These are phyloP conservation scores for Zopfia rhizophila DNA, from an alignment of 2,329 filamentous ascomycete species.

Conservation along the genomic window DNA sequence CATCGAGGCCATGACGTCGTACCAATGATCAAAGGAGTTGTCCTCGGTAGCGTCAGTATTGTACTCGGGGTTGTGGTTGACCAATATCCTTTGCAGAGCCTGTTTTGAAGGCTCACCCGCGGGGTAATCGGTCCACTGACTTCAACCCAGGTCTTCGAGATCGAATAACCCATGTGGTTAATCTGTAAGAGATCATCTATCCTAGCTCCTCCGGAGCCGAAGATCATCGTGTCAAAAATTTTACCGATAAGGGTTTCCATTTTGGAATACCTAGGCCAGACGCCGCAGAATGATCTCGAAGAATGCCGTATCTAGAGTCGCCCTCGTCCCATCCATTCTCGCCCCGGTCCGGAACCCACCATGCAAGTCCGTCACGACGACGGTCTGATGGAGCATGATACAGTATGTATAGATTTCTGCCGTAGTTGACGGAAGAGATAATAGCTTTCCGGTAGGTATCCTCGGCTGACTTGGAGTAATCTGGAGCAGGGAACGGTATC, in stretches of 20 bases:
- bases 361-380: slow-evolving; percentile 1
- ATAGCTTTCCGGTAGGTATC: slow-evolving; percentile 11
- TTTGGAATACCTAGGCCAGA: background rate
- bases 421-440: slow-evolving; percentile 4
- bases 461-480: slow-evolving; percentile 10
- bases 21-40: slow-evolving; percentile 10
- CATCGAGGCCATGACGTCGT: slow-evolving; percentile 4
- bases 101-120: slow-evolving; percentile 8
- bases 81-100: slow-evolving; percentile 9
- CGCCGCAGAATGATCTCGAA: slow-evolving; percentile 5
- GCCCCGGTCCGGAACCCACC: slow-evolving; percentile 14
- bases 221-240: slow-evolving; percentile 7
- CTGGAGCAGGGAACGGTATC: slow-evolving; percentile 6
- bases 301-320: slow-evolving; percentile 4
- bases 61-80: slow-evolving; percentile 1
- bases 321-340: slow-evolving; percentile 1
- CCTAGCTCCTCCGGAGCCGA: too few species aligned
- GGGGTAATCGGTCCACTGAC: slow-evolving; percentile 12
- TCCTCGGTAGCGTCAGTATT: slow-evolving; percentile 3
- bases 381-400: slow-evolving; percentile 10
- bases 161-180: background rate
- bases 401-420: slow-evolving; percentile 7
- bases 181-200: background rate
- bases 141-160: slow-evolving; percentile 8
- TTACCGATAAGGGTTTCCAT: slow-evolving; percentile 2